Evolutionary conservation across 1,284 basidiomycete genomes (phyloP).

Genomic region (Testicularia cyperi): DNA sequence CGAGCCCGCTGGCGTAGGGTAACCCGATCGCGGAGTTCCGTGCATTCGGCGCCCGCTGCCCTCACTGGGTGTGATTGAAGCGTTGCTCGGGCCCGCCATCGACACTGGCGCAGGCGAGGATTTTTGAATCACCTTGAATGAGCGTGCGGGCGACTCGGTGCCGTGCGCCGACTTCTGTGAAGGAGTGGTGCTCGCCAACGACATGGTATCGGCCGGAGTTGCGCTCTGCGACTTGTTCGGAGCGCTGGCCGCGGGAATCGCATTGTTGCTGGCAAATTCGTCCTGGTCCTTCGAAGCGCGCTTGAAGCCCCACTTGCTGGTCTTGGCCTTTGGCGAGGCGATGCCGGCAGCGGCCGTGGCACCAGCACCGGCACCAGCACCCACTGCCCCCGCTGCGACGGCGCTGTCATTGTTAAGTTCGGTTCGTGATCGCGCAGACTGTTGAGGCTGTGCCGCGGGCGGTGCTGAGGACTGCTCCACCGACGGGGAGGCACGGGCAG

Average conservation of each 20-base stretch:
- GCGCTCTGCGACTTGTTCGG: background rate
- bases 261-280: too few relatives aligned
- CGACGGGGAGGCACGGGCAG: too few relatives aligned
- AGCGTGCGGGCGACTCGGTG: slow-evolving; percentile 21
- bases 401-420: too few relatives aligned
- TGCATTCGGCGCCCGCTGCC: slow-evolving; percentile 16
- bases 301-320: slow-evolving; percentile 37
- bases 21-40: slow-evolving; percentile 13
- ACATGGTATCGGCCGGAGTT: slow-evolving; percentile 1
- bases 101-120: slow-evolving; percentile 7
- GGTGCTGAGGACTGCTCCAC: too few relatives aligned
- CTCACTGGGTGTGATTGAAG: slow-evolving; percentile 21
- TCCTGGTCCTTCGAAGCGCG: slow-evolving; percentile 24
- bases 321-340: slow-evolving; percentile 26
- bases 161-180: slow-evolving; percentile 5
- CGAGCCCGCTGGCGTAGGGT: slow-evolving; percentile 31
- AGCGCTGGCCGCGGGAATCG: slow-evolving; percentile 11
- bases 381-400: slow-evolving; percentile 1
- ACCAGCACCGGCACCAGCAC: slow-evolving; percentile 7
- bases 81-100: slow-evolving; percentile 18
- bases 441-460: too few relatives aligned
- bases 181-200: slow-evolving; percentile 6
- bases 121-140: slow-evolving; percentile 42
- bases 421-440: too few relatives aligned
- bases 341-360: slow-evolving; percentile 23